A percentile compares a stretch with the other conserved stretches of the same genome.
Conservation (phyloP, 257 asterid species). For the Avicennia marina region DNA sequence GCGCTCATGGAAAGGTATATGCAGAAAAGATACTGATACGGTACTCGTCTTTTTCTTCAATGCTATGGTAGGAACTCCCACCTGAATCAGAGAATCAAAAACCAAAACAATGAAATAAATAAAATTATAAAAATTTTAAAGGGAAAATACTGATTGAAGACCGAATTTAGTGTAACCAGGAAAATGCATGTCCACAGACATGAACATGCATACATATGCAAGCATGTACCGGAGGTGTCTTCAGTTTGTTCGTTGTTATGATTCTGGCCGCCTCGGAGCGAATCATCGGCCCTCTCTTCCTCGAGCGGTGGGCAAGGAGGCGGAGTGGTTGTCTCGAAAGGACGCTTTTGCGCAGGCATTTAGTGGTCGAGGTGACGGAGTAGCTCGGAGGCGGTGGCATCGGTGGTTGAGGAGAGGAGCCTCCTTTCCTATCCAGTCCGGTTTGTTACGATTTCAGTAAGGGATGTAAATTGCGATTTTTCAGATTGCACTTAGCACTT, state of each 20-base stretch:
- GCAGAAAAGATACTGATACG: conserved; percentile 21
- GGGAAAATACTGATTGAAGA: conserved; percentile 25
- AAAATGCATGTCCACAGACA: conserved; percentile 30
- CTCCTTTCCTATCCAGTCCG: conserved; percentile 17
- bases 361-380: conserved; percentile 29
- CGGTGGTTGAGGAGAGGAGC: conserved; percentile 14
- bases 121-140: conserved; percentile 11
- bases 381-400: conserved; percentile 36
- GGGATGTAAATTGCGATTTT: neutral
- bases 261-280: conserved; percentile 42
- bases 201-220: conserved; percentile 3
- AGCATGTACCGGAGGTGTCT: conserved; percentile 36
- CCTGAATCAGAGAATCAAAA: conserved; percentile 65
- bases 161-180: conserved; percentile 22
- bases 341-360: conserved; percentile 80
- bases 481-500: neutral
- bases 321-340: conserved; percentile 40
- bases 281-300: conserved; percentile 44
- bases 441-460: conserved; percentile 17
- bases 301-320: conserved; percentile 43
- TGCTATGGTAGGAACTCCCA: conserved; percentile 45
- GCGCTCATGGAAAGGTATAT: conserved; percentile 16
- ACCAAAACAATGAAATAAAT: conserved; percentile 7
- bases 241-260: conserved; percentile 38
- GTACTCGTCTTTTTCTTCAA: conserved; percentile 68